Base-by-base conservation (phyloP, 306 rosid genomes). In the Sesbania bispinosa region DNA sequence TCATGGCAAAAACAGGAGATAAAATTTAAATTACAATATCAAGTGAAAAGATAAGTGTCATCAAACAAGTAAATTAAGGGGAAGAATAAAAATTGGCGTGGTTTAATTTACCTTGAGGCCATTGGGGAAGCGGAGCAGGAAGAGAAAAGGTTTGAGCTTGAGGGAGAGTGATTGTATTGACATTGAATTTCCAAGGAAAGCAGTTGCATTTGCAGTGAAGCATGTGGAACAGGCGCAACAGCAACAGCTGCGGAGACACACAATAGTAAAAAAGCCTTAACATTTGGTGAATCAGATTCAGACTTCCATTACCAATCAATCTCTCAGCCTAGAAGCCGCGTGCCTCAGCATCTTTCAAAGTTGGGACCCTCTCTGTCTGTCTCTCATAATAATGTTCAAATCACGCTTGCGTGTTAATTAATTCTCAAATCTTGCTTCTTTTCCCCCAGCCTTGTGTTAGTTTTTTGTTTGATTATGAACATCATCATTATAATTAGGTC, bases 71-170 rank as follows among this genome's bases (percentile, higher is more conserved):
- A n/a, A n/a, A 32, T 29, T 29, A 29, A 6, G 5, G 33, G 33
- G 36, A 5, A 32, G 0, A 1, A 35, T 3, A 35, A 35, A 35
- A 35, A 35, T 7, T 35, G 39, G 39, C 1, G 8, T 6, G 8
- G 39, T 35, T 35, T 35, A 6, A 10, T 35, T 35, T 42, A 63
- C 96, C 94, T 76, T 53, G 79, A 58, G 98, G 95, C 96, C 98
- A 92, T 53, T 51, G 67, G 1, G 93, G 89, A 60, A 84, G 68
- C 2, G 89, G 77, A 68, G 83, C 62, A 19, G 92, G 88, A 58
- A 88, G 85, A 54, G 87, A 87, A 78, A 83, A 91, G 29, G 73
- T 8, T 32, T 55, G 66, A 47, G 73, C 7, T 32, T 55, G 66
- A 47, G 84, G 76, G 73, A 75, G 87, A 21, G 59, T 51, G 26